phyloP scores from a whole-genome alignment of 495 filamentous ascomycete genomes.

The Lasiosphaeris hirsuta region DNA sequence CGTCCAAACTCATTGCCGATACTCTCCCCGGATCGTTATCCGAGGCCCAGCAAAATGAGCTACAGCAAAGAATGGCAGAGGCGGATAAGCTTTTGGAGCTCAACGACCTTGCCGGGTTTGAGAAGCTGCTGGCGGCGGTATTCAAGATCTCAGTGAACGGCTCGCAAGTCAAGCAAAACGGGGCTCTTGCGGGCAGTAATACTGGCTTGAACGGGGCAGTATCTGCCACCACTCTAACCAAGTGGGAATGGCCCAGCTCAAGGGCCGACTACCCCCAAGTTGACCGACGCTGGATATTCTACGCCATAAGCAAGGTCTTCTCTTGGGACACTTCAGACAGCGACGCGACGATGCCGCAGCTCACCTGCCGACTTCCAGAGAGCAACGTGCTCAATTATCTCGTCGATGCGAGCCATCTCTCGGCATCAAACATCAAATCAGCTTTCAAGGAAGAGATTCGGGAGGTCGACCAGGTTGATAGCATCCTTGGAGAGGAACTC shows the following conservation, averaged over 20 bases:
- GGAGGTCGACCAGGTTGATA: conserved; percentile 35
- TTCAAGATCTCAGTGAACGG: conserved; percentile 35
- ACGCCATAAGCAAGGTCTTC: conserved; percentile 50
- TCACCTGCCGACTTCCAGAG: conserved; percentile 51
- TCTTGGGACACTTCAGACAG: conserved; percentile 32
- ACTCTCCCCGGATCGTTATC: conserved; percentile 37
- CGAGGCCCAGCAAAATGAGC: conserved; percentile 33
- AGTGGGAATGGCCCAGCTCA: conserved; percentile 42
- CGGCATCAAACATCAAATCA: conserved; percentile 57
- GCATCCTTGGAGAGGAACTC: conserved; percentile 53
- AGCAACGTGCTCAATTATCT: conserved; percentile 59
- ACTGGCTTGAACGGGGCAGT: conserved; percentile 7
- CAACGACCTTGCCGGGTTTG: conserved; percentile 50
- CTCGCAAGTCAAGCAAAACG: conserved; percentile 18
- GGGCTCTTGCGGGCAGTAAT: conserved; percentile 15
- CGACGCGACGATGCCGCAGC: conserved; percentile 29
- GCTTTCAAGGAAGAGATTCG: conserved; percentile 51
- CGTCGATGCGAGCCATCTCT: conserved; percentile 59
- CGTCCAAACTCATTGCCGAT: conserved; percentile 34
- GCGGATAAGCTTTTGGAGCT: conserved; percentile 46
- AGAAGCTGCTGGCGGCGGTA: conserved; percentile 47
- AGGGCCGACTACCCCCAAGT: conserved; percentile 39
- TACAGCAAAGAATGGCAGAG: conserved; percentile 32
- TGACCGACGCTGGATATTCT: conserved; percentile 52
- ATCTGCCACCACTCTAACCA: conserved; percentile 7